Evolutionary conservation across 2,329 filamentous ascomycete genomes (phyloP), one percentile per base, ranked within the genome.

Genomic region (Colletotrichum sojae): DNA sequence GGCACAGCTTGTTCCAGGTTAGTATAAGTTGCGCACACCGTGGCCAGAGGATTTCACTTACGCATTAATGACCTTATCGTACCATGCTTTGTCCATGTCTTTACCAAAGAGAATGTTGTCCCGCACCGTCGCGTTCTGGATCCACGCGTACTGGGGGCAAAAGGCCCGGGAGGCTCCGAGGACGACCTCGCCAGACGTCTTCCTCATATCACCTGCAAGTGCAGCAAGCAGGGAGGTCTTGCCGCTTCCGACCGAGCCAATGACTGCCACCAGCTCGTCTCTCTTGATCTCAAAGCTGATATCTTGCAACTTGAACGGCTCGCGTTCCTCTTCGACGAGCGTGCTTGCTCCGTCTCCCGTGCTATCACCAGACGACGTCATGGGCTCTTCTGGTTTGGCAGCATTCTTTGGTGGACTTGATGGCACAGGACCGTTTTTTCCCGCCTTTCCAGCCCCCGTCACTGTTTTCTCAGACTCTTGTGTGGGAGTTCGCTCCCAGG

Each of bases 141-240:
- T 97, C 96, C 96, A 99, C 0, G 96, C 94, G 76, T 97, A 97
- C 77, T 99, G 95, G 0, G 95, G 95, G 73, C 96, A 98, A 75
- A 97, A 98, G 0, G 95, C 94, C 71, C 95, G 87, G 3, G 90
- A 91, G 0, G 94, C 94, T 48, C 95, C 93, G 73, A 96, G 87
- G 0, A 89, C 87, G 6, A 97, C 87, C 45, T 91, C 86, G 12
- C 94, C 94, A 4, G 82, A 83, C 0, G 93, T 97, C 78, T 91
- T 92, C 52, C 94, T 90, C 95, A 98, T 98, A 72, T 98, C 95
- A 25, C 96, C 95, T 1, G 95, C 95, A 53, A 99, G 83, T 0
- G 95, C 94, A 40, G 94, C 92, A 3, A 99, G 88, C 1, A 99
- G 82, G 0, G 95, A 98, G 58, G 88, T 96, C 82, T 99, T 98